A percentile compares a stretch with the other conserved stretches of the same genome.
Evolutionary conservation across 805 yeast genomes (phyloP).

Genomic region (Millerozyma miso): DNA sequence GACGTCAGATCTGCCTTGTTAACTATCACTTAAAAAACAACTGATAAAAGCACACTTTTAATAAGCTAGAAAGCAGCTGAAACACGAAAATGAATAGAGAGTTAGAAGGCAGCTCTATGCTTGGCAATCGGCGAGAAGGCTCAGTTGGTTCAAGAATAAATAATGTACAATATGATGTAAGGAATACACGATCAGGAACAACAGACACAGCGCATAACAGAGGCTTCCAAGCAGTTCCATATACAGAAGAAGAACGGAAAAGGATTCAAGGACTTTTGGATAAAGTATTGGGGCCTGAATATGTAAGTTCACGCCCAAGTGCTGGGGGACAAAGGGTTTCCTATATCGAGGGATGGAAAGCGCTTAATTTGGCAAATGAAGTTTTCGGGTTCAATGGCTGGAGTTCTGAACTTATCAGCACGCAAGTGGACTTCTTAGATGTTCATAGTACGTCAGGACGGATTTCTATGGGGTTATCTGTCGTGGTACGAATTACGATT

Average conservation of each 20-base stretch:
- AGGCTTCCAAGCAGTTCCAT: slow-evolving; percentile 20
- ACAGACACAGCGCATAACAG: slow-evolving; percentile 3
- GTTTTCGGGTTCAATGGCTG: slow-evolving; percentile 84
- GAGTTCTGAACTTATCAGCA: slow-evolving; percentile 65
- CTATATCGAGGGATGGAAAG: slow-evolving; percentile 82
- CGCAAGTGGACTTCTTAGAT: slow-evolving; percentile 69
- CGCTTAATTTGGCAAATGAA: slow-evolving; percentile 72
- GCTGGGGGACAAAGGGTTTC: slow-evolving; percentile 67
- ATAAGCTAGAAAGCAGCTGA: neutral
- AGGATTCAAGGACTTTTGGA: slow-evolving; percentile 31
- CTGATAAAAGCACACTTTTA: neutral
- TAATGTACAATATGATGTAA: neutral
- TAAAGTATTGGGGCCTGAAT: slow-evolving; percentile 66
- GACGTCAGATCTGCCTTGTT: neutral
- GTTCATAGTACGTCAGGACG: slow-evolving; percentile 50
- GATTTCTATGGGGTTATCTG: slow-evolving; percentile 63
- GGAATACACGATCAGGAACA: neutral
- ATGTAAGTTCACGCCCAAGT: slow-evolving; percentile 69
- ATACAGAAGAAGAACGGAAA: slow-evolving; percentile 29
- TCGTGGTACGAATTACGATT: slow-evolving; percentile 65
- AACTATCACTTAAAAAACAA: neutral
- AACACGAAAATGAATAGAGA: neutral
- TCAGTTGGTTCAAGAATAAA: neutral
- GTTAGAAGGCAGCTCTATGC: neutral
- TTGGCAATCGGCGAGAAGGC: neutral